Base-by-base conservation (phyloP, 805 yeast species). In the Clavispora fructus region DNA sequence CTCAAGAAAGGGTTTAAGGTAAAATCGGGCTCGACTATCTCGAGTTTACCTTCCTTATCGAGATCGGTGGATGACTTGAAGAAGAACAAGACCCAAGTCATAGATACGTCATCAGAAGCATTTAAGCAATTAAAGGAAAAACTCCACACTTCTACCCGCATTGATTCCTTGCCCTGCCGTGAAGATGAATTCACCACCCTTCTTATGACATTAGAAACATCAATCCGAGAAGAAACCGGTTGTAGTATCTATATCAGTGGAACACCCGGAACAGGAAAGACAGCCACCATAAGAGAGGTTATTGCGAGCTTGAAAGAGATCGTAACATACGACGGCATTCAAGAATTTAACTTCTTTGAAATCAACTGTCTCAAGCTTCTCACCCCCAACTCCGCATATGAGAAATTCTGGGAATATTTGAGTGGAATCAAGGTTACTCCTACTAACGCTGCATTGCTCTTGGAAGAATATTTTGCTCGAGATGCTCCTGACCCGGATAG, bases 261-360 rank as follows among this genome's bases (percentile, higher is more conserved):
- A 4, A 89, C 97, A 0, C 99, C 99, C 0, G 99, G 99, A 8
- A 92, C 95, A 2, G 99, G 99, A 11, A 94, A 94, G 61, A 92
- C 99, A 0, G 94, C 95, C 4, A 92, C 98, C 0, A 82, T 92
- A 2, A 69, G 96, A 45, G 96, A 90, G 58, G 97, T 87, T 0
- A 30, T 43, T n/a, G 13, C 23, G 14, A 33, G 37, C 13, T 17
- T 33, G 23, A 33, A 33, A 10, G 37, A 33, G 11, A 33, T 33
- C 13, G 37, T 33, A 9, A 12, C 37, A 7, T 33, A 33, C 37
- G 37, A 33, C 6, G 37, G 37, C 8, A 77, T 94, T 25, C 75
- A 80, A 30, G 89, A 85, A 56, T 94, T 94, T 61, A 80, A 82
- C 40, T 92, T 78, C 63, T 65, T 88, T 6, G 99, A 94, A 62